Conservation (phyloP, 352 stramenopile genomes). For the Phytophthora quininea region DNA sequence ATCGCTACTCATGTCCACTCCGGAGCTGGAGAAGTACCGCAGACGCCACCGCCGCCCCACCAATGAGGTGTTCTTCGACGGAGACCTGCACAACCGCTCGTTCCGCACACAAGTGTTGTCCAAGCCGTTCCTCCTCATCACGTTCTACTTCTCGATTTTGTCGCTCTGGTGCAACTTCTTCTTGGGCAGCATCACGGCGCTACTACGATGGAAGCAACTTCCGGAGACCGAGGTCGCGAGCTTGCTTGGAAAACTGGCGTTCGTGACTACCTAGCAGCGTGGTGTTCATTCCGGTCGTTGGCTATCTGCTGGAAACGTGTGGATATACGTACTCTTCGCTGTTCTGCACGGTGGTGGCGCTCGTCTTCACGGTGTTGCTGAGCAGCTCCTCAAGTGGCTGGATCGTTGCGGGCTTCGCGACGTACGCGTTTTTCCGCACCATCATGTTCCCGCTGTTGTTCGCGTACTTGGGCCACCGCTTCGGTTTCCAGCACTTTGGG, state of each 20-base stretch:
- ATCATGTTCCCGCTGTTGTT: conserved; percentile 88
- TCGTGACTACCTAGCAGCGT: conserved; percentile 74
- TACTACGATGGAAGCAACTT: conserved; percentile 62
- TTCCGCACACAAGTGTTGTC: conserved; percentile 71
- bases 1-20: conserved; percentile 54
- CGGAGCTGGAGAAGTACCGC: conserved; percentile 50
- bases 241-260: conserved; percentile 56
- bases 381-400: conserved; percentile 39
- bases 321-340: conserved; percentile 66
- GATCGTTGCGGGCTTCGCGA: conserved; percentile 66
- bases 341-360: conserved; percentile 46
- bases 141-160: conserved; percentile 75
- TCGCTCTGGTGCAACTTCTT: conserved; percentile 90
- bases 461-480: conserved; percentile 74
- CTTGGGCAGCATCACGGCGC: conserved; percentile 65
- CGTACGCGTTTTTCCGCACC: conserved; percentile 83
- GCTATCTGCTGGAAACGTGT: conserved; percentile 71
- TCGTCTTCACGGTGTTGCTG: conserved; percentile 53
- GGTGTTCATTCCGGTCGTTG: conserved; percentile 76
- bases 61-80: conserved; percentile 44
- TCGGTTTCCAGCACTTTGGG: conserved; percentile 89
- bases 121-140: conserved; percentile 69
- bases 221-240: conserved; percentile 40
- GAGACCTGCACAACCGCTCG: conserved; percentile 55
- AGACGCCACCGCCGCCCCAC: conserved; percentile 26